Evolutionary conservation across 176 grass and related monocot species (phyloP), one percentile per base, ranked within the genome.

Genomic region (Carex littledalei): DNA sequence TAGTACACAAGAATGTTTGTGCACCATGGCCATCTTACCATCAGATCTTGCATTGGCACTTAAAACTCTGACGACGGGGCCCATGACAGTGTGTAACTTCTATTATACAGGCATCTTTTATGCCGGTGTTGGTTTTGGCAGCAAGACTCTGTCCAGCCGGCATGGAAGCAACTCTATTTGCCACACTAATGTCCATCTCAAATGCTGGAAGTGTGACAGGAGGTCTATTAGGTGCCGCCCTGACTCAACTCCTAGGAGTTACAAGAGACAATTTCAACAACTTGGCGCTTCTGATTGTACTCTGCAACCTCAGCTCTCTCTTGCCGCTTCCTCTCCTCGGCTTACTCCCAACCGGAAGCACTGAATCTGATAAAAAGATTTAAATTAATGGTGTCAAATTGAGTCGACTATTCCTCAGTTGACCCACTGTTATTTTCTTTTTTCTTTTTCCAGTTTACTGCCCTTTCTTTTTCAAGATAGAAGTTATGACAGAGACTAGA

Each of bases 101-200:
- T 50, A 41, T 50, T 35, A 37, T 90, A 75, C 79, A 98, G 95
- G 95, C 95, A 86, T 94, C 95, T 6, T 98, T 98, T 81, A 98
- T 98, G 95, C 95, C 95, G 1, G 91, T 98, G 53, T 76, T 98
- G 56, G 95, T 98, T 47, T 80, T 98, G 79, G 95, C 95, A 58
- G 95, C 93, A 52, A 93, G 88, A 17, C 76, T 98, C 78, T 98
- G 93, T 61, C 95, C 95, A 66, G 21, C 78, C 3, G 95, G 95
- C 49, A 66, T 94, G 72, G 95, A 98, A 90, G 95, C 95, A 17
- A 98, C 95, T 15, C 68, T 98, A 47, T 98, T 98, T 65, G 95
- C 95, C 47, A 98, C 95, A 3, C 84, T 95, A 55, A 98, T 98
- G 95, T 98, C 95, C 16, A 93, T 98, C 45, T 98, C 95, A 2